A percentile compares a stretch with the other conserved stretches of the same genome.
Conservation (phyloP, 1,284 basidiomycete genomes). For the Cryptococcus hybrid region DNA sequence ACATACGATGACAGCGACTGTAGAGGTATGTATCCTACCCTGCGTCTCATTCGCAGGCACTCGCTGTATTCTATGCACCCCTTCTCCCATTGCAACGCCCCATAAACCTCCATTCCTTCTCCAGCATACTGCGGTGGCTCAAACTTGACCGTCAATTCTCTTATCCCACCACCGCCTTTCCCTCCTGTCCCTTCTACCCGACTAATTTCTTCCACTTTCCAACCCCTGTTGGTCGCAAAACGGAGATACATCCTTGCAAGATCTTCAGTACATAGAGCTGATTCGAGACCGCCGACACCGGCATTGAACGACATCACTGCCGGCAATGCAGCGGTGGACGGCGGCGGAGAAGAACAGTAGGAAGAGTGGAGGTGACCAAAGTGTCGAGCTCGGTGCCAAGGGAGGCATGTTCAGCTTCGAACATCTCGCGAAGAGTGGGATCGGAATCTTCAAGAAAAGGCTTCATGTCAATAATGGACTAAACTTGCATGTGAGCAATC, state of each 20-base stretch:
- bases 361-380: conserved; percentile 61
- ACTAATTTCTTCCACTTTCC: conserved; percentile 48
- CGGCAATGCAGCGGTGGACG: conserved; percentile 63
- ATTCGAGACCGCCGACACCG: conserved; percentile 89
- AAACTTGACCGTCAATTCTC: conserved; percentile 70
- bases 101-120: conserved; percentile 70
- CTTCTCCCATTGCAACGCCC: conserved; percentile 80
- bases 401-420: conserved; percentile 63
- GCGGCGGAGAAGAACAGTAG: conserved; percentile 66
- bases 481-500: background rate
- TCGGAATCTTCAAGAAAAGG: conserved; percentile 72
- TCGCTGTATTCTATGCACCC: conserved; percentile 93
- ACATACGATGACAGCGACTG: conserved; percentile 78
- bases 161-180: conserved; percentile 62
- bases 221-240: conserved; percentile 57
- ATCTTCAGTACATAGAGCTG: conserved; percentile 76
- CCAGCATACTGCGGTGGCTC: conserved; percentile 7
- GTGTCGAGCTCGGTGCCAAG: conserved; percentile 57
- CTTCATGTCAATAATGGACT: conserved; percentile 66
- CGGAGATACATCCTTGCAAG: conserved; percentile 81
- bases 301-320: conserved; percentile 88
- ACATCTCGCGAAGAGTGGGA: conserved; percentile 70
- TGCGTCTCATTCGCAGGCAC: conserved; percentile 85
- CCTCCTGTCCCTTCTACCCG: conserved; percentile 54
- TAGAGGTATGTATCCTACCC: conserved; percentile 90